phyloP scores from a whole-genome alignment of 2,329 filamentous ascomycete genomes.

The Talaromyces sp. region DNA sequence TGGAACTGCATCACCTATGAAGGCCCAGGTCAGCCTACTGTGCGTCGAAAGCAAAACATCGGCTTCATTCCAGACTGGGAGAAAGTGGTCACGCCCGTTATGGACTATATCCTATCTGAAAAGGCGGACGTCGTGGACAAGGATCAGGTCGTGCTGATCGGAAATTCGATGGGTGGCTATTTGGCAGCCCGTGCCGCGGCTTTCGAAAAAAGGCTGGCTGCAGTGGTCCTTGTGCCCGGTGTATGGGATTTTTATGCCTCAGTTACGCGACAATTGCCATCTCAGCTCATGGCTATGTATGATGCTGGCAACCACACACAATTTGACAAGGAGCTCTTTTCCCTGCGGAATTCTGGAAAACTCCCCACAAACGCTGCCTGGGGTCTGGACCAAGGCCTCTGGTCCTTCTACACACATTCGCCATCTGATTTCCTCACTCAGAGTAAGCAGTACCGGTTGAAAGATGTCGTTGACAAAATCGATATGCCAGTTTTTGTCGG shows the following conservation, averaged over 20 bases:
- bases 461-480: slow-evolving; percentile 21
- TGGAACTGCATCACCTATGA: slow-evolving; percentile 52
- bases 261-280: slow-evolving; percentile 5
- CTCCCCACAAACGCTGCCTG: slow-evolving; percentile 28
- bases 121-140: slow-evolving; percentile 8
- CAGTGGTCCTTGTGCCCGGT: slow-evolving; percentile 45
- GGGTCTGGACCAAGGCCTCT: slow-evolving; percentile 39
- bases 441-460: slow-evolving; percentile 18
- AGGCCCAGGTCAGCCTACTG: slow-evolving; percentile 50
- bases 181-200: slow-evolving; percentile 47
- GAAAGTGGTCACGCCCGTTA: slow-evolving; percentile 42
- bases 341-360: not conserved
- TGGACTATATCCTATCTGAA: slow-evolving; percentile 37
- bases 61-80: slow-evolving; percentile 53
- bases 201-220: slow-evolving; percentile 48
- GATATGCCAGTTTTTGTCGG: slow-evolving; percentile 27
- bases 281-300: slow-evolving; percentile 14
- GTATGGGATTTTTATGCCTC: slow-evolving; percentile 33
- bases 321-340: slow-evolving; percentile 13
- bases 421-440: slow-evolving; percentile 31
- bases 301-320: slow-evolving; percentile 15
- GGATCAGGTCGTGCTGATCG: slow-evolving; percentile 39
- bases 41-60: slow-evolving; percentile 45
- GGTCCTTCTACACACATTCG: slow-evolving; percentile 34
- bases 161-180: slow-evolving; percentile 48